A percentile compares a stretch with the other conserved stretches of the same genome.
Evolutionary conservation across 352 stramenopile genomes (phyloP).

Genomic region (Globisporangium alternatum): DNA sequence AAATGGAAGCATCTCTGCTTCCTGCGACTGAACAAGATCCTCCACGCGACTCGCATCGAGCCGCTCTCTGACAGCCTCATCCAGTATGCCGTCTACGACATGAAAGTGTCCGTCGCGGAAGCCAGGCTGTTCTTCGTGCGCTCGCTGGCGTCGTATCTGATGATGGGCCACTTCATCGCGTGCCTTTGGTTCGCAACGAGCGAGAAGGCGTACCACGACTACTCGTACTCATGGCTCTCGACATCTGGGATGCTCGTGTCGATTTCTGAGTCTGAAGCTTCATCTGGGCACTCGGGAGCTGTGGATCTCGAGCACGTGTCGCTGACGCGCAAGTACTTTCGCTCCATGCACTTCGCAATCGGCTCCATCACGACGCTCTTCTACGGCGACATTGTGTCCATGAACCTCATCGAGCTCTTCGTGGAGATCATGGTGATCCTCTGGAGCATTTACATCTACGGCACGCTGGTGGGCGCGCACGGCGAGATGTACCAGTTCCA

Average conservation of each 20-base stretch:
- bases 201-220: slow-evolving; percentile 33
- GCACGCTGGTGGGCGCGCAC: slow-evolving; percentile 55
- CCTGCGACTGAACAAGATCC: slow-evolving; percentile 54
- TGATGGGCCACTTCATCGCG: slow-evolving; percentile 60
- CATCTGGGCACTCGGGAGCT: slow-evolving; percentile 6
- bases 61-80: slow-evolving; percentile 44
- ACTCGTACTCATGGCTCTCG: slow-evolving; percentile 54
- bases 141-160: slow-evolving; percentile 45
- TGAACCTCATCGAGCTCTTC: slow-evolving; percentile 62
- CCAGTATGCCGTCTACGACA: slow-evolving; percentile 61
- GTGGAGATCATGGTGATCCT: slow-evolving; percentile 56
- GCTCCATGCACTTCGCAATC: slow-evolving; percentile 58
- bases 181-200: slow-evolving; percentile 57
- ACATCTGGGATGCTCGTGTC: slow-evolving; percentile 48
- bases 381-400: slow-evolving; percentile 66
- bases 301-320: slow-evolving; percentile 30
- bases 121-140: slow-evolving; percentile 42
- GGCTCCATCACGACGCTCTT: slow-evolving; percentile 70
- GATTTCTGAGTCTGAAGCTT: slow-evolving; percentile 12
- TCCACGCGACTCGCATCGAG: slow-evolving; percentile 35
- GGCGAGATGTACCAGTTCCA: slow-evolving; percentile 49
- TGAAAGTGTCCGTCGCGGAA: slow-evolving; percentile 43
- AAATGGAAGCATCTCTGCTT: slow-evolving; percentile 44
- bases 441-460: slow-evolving; percentile 71
- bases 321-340: slow-evolving; percentile 57